Evolutionary conservation across 2,329 filamentous ascomycete genomes (phyloP), one percentile per base, ranked within the genome.

Genomic region (Aspergillus spinulosporus): DNA sequence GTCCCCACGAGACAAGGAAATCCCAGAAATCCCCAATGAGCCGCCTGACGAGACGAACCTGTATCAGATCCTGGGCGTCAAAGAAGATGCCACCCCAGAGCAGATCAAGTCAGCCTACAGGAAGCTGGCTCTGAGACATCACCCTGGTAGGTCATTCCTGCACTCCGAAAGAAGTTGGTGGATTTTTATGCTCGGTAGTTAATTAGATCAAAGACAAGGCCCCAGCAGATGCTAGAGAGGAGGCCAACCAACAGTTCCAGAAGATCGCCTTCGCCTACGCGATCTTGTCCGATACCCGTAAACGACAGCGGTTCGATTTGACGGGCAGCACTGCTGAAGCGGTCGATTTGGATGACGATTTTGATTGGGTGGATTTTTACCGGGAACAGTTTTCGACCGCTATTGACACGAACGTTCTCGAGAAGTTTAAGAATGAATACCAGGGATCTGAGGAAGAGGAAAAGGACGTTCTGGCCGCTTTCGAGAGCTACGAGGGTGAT

Each of bases 211-310:
- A 28, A 88, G 92, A 96, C 82, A 96, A 96, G 78, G 90, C 86
- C 3, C 64, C 84, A 12, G 79, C 83, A 1, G 81, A 85, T 21
- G 77, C 87, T 51, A 91, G 90, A 68, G 82, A 86, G 28, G 77
- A 82, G 42, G 93, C 94, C 1, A 88, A 96, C 65, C 80, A 82
- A 59, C 88, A 84, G 52, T 99, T 99, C 73, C 94, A 99, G 74
- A 82, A 88, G 64, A 86, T 99, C 64, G 93, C 93, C 26, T 93
- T 97, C 68, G 93, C 94, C 51, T 96, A 97, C 70, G 93, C 92
- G 34, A 84, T 99, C 49, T 88, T 99, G 36, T 96, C 90, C 32
- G 90, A 97, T 65, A 81, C 88, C 21, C 80, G 82, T 15, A 86
- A 94, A 52, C 89, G 94, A 64, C 86, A 86, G 65, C 89, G 90